Base-by-base conservation (phyloP, 208 protist genomes). In the Leishmania tropica region DNA sequence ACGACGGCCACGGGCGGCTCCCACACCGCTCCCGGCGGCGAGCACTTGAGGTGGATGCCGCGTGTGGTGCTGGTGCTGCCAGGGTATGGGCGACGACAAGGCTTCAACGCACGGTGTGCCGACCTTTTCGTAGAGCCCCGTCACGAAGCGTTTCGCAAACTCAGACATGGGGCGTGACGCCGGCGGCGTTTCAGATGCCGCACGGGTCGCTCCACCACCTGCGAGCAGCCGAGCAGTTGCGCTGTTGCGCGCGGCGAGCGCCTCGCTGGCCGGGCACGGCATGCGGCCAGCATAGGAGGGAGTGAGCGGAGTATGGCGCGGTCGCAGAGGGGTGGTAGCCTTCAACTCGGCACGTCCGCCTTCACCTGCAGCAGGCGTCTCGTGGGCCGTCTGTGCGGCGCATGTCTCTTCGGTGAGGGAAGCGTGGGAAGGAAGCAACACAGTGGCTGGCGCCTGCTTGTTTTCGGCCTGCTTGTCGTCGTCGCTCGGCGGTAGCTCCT, bases 71-170 rank as follows among this genome's bases (percentile, higher is more conserved):
- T 21, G 28, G 42, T 76, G 47, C 10, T 37, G 51, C 42, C 15
- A 1, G 47, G 73, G 73, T 64, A 62, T 62, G 2, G 78, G 56
- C 0, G 78, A 80, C 2, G 48, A 45, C 2, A 21, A 3, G 21
- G 37, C 21, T 24, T 10, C 54, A 24, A 8, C 42, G 24, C 47
- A 58, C 21, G 68, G 76, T 19, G 70, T 73, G 64, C 64, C 73
- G 19, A 71, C 83, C 47, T 85, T 79, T 45, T 84, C 86, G 81
- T 92, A 92, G n/a, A 95, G 83, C 17, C 80, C 72, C 54, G 86
- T 51, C 76, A 92, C 83, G 70, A 89, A 92, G 71, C 89, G 89
- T 56, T 85, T 83, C 10, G 87, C 84, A 76, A 90, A 91, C 42
- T 65, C 83, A 13, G 76, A 86, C 78, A 68, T 65, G 10, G 72